A percentile compares a stretch with the other conserved stretches of the same genome.
These are phyloP conservation scores for Kodamaea suecica DNA, from an alignment of 1,139 yeast genomes.

Conservation along the genomic window DNA sequence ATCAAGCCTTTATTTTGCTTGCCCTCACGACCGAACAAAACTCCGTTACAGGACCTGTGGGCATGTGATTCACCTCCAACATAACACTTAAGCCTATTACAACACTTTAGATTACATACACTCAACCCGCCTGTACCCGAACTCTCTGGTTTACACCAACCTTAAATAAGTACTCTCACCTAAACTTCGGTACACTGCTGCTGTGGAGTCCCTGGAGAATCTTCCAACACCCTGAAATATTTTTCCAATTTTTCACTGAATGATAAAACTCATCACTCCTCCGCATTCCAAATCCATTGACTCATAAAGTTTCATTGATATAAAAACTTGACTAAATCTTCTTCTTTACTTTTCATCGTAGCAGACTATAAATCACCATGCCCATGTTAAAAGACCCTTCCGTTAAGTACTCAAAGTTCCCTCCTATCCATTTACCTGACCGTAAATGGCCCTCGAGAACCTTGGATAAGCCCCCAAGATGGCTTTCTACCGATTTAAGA, in stretches of 20 bases:
- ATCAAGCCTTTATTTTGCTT: too few relatives aligned
- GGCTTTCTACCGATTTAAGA: conserved; percentile 94
- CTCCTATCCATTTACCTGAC: conserved; percentile 63
- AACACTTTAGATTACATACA: too few relatives aligned
- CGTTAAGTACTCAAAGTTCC: conserved; percentile 67
- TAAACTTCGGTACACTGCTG: not conserved
- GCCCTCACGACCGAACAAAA: too few relatives aligned
- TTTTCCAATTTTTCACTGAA: too few relatives aligned
- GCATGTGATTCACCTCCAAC: too few relatives aligned
- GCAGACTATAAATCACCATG: conserved; percentile 9
- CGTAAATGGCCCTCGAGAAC: conserved; percentile 86
- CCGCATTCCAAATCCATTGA: conserved; percentile 3
- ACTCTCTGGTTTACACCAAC: not conserved
- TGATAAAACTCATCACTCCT: too few relatives aligned
- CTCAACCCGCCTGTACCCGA: not conserved
- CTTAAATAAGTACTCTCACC: not conserved
- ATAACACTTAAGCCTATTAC: too few relatives aligned
- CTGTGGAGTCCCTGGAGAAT: too few relatives aligned
- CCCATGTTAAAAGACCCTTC: conserved; percentile 67
- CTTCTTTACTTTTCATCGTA: too few relatives aligned
- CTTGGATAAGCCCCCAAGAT: conserved; percentile 82
- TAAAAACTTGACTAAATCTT: too few relatives aligned
- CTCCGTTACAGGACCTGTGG: too few relatives aligned
- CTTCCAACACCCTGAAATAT: too few relatives aligned
- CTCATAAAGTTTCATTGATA: conserved; percentile 1